phyloP scores from a whole-genome alignment of 2,329 filamentous ascomycete genomes.

The Trematosphaeria pertusa region DNA sequence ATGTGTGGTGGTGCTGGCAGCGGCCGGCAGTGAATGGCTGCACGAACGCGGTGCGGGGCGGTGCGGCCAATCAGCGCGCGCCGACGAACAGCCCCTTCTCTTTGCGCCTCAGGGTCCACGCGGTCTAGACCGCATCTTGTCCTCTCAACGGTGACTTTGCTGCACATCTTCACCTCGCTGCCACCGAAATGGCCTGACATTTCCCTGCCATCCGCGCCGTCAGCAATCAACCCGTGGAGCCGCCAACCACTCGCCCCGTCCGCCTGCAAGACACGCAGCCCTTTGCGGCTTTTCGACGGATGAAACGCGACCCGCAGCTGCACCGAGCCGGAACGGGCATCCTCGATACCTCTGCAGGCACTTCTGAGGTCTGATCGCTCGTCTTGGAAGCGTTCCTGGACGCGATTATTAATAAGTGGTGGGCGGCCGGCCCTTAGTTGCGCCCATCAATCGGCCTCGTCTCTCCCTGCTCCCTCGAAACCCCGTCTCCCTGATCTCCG shows the following conservation, averaged over 20 bases:
- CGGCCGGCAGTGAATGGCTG: constrained; percentile 2
- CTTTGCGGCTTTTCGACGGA: constrained; percentile 3
- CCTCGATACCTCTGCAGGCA: neutral
- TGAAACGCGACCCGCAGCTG: constrained; percentile 19
- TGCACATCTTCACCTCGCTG: neutral
- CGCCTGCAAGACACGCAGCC: neutral
- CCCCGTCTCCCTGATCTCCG: neutral
- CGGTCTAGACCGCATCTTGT: constrained; percentile 1
- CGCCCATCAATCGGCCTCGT: neutral
- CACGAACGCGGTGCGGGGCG: neutral
- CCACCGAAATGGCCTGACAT: constrained; percentile 11
- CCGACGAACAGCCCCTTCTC: neutral
- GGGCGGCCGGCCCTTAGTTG: too few species aligned
- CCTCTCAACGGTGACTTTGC: neutral
- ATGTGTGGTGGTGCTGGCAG: neutral
- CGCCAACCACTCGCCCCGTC: neutral
- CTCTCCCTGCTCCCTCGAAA: too few species aligned
- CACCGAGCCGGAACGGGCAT: constrained; percentile 10
- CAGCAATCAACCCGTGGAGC: constrained; percentile 1
- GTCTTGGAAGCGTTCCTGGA: too few species aligned
- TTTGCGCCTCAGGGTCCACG: constrained; percentile 11
- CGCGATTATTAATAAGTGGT: too few species aligned
- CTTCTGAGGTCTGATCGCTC: constrained; percentile 3
- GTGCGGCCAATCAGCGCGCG: constrained; percentile 6
- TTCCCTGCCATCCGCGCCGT: neutral